Percentiles rank a stretch among this genome's conserved stretches.
Conservation (phyloP, 2,329 filamentous ascomycete genomes). For the Fusarium sororula region DNA sequence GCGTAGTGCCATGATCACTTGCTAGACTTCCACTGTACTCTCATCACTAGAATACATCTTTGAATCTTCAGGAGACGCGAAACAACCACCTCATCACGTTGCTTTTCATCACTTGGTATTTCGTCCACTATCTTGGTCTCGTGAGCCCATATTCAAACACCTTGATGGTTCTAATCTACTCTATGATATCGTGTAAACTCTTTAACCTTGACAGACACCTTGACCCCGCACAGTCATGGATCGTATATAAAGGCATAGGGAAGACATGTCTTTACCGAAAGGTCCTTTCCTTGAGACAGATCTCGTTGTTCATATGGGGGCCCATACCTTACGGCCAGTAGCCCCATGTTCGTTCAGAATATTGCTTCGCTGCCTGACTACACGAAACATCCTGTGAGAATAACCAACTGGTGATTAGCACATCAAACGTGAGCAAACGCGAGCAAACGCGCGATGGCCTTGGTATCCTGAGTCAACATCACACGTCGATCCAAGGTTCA, state of each 20-base stretch:
- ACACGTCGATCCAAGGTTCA: background rate
- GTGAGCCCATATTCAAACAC: background rate
- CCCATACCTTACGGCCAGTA: background rate
- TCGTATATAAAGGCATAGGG: constrained; percentile 21
- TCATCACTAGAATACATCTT: background rate
- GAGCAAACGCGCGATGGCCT: background rate
- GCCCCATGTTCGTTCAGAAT: background rate
- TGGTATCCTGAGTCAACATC: background rate
- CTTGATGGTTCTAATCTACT: constrained; percentile 21
- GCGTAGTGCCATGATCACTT: background rate
- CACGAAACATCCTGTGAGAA: background rate
- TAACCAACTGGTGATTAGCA: background rate
- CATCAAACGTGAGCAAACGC: background rate
- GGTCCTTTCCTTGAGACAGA: background rate
- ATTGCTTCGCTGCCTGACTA: background rate
- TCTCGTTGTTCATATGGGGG: background rate
- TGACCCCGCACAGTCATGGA: constrained; percentile 2
- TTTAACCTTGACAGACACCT: background rate
- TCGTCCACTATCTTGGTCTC: background rate
- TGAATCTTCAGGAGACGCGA: background rate
- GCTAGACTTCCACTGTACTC: background rate
- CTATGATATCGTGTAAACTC: constrained; percentile 1
- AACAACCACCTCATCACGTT: background rate
- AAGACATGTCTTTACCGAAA: background rate
- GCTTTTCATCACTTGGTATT: background rate